A percentile compares a stretch with the other conserved stretches of the same genome.
Evolutionary conservation across 2,329 filamentous ascomycete species (phyloP).

Genomic region (Karstenula rhodostoma): DNA sequence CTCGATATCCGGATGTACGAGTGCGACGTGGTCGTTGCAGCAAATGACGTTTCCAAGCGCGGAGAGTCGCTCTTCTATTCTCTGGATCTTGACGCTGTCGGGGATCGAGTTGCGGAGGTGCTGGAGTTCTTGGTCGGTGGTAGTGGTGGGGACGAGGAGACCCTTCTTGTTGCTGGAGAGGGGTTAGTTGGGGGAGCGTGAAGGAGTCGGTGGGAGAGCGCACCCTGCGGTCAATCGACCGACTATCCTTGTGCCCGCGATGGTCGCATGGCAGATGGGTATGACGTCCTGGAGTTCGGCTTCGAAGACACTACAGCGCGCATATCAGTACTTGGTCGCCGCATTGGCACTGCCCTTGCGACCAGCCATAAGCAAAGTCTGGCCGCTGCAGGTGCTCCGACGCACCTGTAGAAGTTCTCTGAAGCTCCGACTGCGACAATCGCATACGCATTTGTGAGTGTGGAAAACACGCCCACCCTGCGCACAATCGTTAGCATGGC

Average conservation of each 20-base stretch:
- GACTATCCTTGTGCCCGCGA: constrained; percentile 95
- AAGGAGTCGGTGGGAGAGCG: constrained; percentile 32
- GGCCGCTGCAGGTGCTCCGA: background rate
- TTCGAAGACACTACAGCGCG: constrained; percentile 80
- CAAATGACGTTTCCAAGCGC: constrained; percentile 98
- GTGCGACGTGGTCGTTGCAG: constrained; percentile 93
- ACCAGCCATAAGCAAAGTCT: background rate
- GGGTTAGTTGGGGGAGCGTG: constrained; percentile 5
- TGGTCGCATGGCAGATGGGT: constrained; percentile 95
- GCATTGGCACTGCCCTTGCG: background rate
- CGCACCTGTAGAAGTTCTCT: constrained; percentile 95
- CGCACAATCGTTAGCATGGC: constrained; percentile 20
- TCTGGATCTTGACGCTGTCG: constrained; percentile 90
- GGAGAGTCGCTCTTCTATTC: constrained; percentile 95
- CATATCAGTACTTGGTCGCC: constrained; percentile 26
- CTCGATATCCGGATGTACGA: constrained; percentile 95
- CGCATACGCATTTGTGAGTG: constrained; percentile 96
- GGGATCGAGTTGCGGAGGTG: constrained; percentile 95
- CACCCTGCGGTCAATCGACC: constrained; percentile 93
- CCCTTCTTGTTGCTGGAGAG: constrained; percentile 84
- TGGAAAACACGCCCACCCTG: constrained; percentile 95
- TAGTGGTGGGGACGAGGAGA: constrained; percentile 92
- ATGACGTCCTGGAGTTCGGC: constrained; percentile 97
- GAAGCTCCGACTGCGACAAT: constrained; percentile 93
- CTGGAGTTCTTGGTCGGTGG: constrained; percentile 97